Percentiles rank a stretch among this genome's conserved stretches.
Evolutionary conservation across 73 alveolate genomes (phyloP).

Genomic region (Symbiodinium pilosum): DNA sequence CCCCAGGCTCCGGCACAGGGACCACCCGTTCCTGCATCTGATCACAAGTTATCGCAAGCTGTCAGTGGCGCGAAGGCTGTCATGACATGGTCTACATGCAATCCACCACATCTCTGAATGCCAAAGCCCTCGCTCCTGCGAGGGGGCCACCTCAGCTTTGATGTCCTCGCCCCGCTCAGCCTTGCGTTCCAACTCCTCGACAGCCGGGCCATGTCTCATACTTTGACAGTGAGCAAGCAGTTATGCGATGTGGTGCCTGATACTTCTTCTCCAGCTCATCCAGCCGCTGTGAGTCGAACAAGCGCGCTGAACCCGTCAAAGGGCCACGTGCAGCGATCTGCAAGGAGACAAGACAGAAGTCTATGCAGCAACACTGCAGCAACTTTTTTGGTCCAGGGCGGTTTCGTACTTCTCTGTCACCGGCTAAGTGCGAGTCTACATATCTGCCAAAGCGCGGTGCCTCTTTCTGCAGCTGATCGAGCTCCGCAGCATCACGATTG

Average conservation of each 20-base stretch:
- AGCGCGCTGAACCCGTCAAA: background rate
- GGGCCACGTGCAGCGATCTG: background rate
- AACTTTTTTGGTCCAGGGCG: no score
- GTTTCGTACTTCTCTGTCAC: no score
- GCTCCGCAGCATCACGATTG: background rate
- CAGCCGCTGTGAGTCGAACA: background rate
- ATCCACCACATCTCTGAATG: no score
- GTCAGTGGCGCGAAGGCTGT: no score
- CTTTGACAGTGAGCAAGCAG: background rate
- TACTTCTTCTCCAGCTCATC: background rate
- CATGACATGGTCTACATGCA: no score
- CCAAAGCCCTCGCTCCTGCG: background rate
- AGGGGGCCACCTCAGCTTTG: background rate
- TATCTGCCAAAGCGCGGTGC: no score
- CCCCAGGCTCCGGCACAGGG: conserved; percentile 2
- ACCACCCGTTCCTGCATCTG: background rate
- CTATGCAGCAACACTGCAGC: no score
- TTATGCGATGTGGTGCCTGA: background rate
- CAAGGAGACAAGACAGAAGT: background rate
- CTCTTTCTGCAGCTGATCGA: background rate
- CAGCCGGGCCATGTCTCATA: background rate
- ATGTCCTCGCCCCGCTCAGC: background rate
- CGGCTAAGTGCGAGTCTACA: no score
- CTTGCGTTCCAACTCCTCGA: background rate
- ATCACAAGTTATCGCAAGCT: no score